Evolutionary conservation across 148 eudicot genomes (phyloP), one percentile per base, ranked within the genome.

Genomic region (Rheum nobile): DNA sequence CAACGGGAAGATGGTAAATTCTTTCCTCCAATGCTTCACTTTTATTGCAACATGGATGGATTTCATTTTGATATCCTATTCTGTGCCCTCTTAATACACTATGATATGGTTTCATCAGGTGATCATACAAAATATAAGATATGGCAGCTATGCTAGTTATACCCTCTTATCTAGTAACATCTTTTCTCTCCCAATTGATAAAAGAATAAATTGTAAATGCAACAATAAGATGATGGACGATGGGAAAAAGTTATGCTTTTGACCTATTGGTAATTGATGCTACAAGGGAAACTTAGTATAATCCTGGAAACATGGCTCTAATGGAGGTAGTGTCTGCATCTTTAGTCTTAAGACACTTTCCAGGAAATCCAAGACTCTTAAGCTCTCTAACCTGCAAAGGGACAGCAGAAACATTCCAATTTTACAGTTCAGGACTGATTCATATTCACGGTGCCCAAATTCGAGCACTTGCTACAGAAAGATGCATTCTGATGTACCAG

Each of bases 1-100:
- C 88, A 85, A 76, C 92, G 96, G 24, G 92, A 95, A 82, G 92
- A 95, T 79, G 99, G 99, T 95, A 87, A 69, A 9, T 72, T 46
- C 39, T 65, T 65, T 65, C 22, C 70, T 61, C 19, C 67, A 28
- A 61, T 57, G 31, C 13, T 9, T 42, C 32, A 13, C 70, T 35
- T 34, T 4, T 26, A 19, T 74, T 48, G 71, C 50, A 12, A 6
- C 61, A 16, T 71, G 14, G 5, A 12, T 71, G 11, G 31, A 22
- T 37, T 29, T 26, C 1, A 13, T 28, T 12, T 61, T 61, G 67
- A 61, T 61, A 61, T 17, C 37, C 8, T 61, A 3, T 28, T 28
- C 1, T 31, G 17, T 28, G 35, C 24, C 67, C 67, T 61, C 12
- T 12, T 29, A 13, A 12, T 6, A 29, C 35, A 61, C 67, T 29